Conservation (phyloP, 2,329 filamentous ascomycete genomes). For the Monosporascus sp. region DNA sequence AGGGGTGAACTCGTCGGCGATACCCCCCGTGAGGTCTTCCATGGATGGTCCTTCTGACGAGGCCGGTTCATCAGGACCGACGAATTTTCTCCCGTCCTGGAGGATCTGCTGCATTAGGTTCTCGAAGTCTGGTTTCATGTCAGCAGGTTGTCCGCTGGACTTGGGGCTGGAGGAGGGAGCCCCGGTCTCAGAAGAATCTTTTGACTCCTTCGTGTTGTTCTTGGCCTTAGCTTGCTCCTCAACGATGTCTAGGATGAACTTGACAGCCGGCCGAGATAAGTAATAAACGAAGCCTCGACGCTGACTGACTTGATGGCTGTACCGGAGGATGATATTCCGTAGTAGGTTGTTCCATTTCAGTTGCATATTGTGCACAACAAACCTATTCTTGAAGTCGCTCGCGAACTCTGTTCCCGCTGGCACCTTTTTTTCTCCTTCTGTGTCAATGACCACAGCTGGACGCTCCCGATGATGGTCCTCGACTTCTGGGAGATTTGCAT, state of each 20-base stretch:
- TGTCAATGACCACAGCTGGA: conserved; percentile 38
- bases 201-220: conserved; percentile 26
- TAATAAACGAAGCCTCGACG: conserved; percentile 96
- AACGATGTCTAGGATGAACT: conserved; percentile 96
- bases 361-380: conserved; percentile 96
- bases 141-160: conserved; percentile 44
- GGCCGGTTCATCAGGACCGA: conserved; percentile 61
- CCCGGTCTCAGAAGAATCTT: conserved; percentile 18
- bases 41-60: conserved; percentile 35
- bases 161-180: conserved; percentile 30
- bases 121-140: conserved; percentile 63
- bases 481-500: conserved; percentile 9
- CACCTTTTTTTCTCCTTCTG: conserved; percentile 59
- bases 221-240: conserved; percentile 84
- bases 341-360: conserved; percentile 98
- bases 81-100: conserved; percentile 76
- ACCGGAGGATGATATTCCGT: conserved; percentile 92
- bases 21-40: conserved; percentile 65
- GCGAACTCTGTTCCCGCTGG: conserved; percentile 74
- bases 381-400: conserved; percentile 96
- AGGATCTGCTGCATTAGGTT: conserved; percentile 83
- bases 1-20: conserved; percentile 80
- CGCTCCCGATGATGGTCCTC: conserved; percentile 22
- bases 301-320: conserved; percentile 96
- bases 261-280: conserved; percentile 89